phyloP scores from a whole-genome alignment of 1,284 basidiomycete genomes.

The Xerocomus nothofagi region DNA sequence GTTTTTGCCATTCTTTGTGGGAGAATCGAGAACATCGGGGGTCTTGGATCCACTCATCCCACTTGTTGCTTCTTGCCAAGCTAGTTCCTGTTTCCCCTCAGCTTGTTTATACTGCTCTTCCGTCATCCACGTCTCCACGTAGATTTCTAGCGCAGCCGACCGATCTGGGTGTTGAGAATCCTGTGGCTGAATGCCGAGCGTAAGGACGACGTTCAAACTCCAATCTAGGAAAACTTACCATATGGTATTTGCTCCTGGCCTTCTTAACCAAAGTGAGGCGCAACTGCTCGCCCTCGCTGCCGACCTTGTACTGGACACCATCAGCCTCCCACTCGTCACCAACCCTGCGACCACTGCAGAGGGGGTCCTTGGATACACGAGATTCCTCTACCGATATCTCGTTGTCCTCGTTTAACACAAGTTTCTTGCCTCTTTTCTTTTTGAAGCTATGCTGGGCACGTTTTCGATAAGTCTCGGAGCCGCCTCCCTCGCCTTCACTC shows the following conservation, averaged over 20 bases:
- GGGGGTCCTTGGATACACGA: slow-evolving; percentile 45
- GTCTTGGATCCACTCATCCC: slow-evolving; percentile 43
- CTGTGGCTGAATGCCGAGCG: slow-evolving; percentile 50
- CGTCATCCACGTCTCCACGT: slow-evolving; percentile 72
- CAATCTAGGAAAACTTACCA: slow-evolving; percentile 49
- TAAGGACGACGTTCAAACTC: slow-evolving; percentile 5
- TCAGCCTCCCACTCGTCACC: slow-evolving; percentile 76
- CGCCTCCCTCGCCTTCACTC: slow-evolving; percentile 37
- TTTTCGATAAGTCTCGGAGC: slow-evolving; percentile 25
- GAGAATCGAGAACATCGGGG: slow-evolving; percentile 37
- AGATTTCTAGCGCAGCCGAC: slow-evolving; percentile 61
- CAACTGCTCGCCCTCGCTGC: slow-evolving; percentile 65
- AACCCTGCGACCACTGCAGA: slow-evolving; percentile 54
- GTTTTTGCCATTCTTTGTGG: slow-evolving; percentile 43
- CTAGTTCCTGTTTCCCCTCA: slow-evolving; percentile 58
- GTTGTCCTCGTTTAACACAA: slow-evolving; percentile 19
- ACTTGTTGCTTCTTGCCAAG: slow-evolving; percentile 62
- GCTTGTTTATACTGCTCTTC: slow-evolving; percentile 70
- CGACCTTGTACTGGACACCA: slow-evolving; percentile 68
- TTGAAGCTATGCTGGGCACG: slow-evolving; percentile 31
- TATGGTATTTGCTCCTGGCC: slow-evolving; percentile 62
- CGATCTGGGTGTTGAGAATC: slow-evolving; percentile 78
- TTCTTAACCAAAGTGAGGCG: slow-evolving; percentile 69
- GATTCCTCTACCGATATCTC: slow-evolving; percentile 48
- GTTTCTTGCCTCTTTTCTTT: slow-evolving; percentile 38